A percentile compares a stretch with the other conserved stretches of the same genome.
These are phyloP conservation scores for Debaryomycetaceae sp. DNA, from an alignment of 1,139 yeast species.

Conservation along the genomic window DNA sequence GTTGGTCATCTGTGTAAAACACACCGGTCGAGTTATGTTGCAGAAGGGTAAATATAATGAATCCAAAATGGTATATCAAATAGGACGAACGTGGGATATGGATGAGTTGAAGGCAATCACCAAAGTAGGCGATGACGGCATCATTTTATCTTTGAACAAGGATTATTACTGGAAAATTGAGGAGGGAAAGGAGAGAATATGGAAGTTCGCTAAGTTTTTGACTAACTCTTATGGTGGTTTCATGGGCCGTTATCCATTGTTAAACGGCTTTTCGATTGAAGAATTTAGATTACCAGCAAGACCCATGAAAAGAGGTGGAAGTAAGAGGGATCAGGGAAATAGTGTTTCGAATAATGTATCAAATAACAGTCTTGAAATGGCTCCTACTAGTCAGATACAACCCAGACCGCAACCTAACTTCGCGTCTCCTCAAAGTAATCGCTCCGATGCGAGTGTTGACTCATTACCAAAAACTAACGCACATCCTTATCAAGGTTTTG, in stretches of 20 bases:
- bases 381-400: neutral
- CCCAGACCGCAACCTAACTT: neutral
- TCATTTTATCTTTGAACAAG: constrained; percentile 65
- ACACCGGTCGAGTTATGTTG: constrained; percentile 61
- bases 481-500: constrained; percentile 33
- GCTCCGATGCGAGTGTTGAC: neutral
- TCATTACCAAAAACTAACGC: constrained; percentile 1
- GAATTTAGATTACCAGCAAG: constrained; percentile 34
- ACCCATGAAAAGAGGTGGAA: constrained; percentile 16
- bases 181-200: constrained; percentile 59
- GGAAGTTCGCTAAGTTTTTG: constrained; percentile 57
- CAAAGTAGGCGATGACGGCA: constrained; percentile 52
- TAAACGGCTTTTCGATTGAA: constrained; percentile 37
- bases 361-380: neutral
- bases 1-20: constrained; percentile 39
- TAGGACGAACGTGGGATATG: constrained; percentile 91
- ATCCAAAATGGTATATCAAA: constrained; percentile 68
- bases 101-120: constrained; percentile 63
- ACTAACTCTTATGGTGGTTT: constrained; percentile 64
- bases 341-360: neutral
- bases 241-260: constrained; percentile 60
- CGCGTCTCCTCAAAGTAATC: neutral
- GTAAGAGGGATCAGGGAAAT: constrained; percentile 1
- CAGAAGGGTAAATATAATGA: constrained; percentile 86
- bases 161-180: constrained; percentile 83